These are phyloP conservation scores for Paradendryphiella salina DNA, from an alignment of 2,329 filamentous ascomycete species.

Conservation along the genomic window DNA sequence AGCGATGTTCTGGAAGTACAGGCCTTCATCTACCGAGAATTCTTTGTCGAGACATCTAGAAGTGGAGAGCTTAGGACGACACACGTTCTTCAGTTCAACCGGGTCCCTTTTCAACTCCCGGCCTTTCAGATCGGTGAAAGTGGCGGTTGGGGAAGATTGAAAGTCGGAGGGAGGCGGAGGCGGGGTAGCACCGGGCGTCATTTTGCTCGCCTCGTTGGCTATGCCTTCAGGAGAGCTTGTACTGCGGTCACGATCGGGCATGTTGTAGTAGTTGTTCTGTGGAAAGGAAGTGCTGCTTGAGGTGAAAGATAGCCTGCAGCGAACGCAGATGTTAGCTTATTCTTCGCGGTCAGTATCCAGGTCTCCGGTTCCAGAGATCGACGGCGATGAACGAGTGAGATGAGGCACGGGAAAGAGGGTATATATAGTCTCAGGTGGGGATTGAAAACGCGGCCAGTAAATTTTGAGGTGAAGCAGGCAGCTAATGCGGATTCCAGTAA, in stretches of 20 bases:
- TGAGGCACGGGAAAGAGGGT: background rate
- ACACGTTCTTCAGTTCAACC: background rate
- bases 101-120: background rate
- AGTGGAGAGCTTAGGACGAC: slow-evolving; percentile 2
- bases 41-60: slow-evolving; percentile 6
- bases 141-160: too few relatives aligned
- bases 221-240: background rate
- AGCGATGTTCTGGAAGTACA: slow-evolving; percentile 11
- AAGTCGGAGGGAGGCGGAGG: background rate
- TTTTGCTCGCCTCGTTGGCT: background rate
- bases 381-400: background rate
- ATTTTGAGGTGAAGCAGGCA: background rate
- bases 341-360: background rate
- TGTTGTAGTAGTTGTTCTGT: background rate
- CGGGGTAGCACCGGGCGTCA: background rate
- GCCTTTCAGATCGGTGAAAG: background rate
- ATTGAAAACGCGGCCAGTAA: background rate
- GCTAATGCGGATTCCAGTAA: background rate
- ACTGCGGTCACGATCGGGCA: background rate
- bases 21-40: background rate
- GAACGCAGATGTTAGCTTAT: background rate
- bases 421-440: background rate
- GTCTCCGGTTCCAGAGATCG: background rate
- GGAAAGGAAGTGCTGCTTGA: background rate
- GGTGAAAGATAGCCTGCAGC: background rate